phyloP scores from a whole-genome alignment of 2,329 filamentous ascomycete genomes.

The Colletotrichum horii region DNA sequence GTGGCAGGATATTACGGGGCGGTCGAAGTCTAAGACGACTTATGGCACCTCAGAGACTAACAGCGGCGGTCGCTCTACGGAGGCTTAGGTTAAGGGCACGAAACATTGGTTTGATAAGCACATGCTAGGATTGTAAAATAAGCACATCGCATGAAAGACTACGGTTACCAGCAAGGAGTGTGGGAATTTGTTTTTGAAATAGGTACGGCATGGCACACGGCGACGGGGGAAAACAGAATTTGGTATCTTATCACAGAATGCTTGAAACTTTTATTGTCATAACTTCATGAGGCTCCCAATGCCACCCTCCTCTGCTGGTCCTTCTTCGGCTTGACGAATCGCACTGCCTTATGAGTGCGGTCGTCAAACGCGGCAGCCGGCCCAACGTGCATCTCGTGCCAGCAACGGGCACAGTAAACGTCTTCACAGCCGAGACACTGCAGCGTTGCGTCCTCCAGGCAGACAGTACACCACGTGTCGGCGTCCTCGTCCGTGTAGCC shows the following conservation, averaged over 20 bases:
- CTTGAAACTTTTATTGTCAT: not conserved
- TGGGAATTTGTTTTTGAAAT: not conserved
- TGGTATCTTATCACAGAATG: conserved; percentile 7
- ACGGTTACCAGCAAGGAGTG: not conserved
- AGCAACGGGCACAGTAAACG: conserved; percentile 79
- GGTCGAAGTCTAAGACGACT: conserved; percentile 26
- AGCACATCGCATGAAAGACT: not conserved
- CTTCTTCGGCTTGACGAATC: conserved; percentile 51
- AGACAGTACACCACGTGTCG: conserved; percentile 82
- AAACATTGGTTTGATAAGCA: not conserved
- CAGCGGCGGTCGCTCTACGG: conserved; percentile 4
- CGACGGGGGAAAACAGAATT: not conserved
- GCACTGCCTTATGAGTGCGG: conserved; percentile 69
- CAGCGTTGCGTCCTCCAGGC: conserved; percentile 77
- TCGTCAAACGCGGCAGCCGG: conserved; percentile 74
- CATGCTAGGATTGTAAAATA: not conserved
- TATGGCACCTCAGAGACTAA: conserved; percentile 9
- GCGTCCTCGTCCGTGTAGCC: conserved; percentile 73
- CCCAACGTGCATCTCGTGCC: conserved; percentile 80
- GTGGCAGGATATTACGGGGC: conserved; percentile 85
- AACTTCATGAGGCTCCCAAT: conserved; percentile 36
- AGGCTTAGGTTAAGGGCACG: not conserved
- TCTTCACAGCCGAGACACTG: conserved; percentile 77
- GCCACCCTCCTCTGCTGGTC: conserved; percentile 36
- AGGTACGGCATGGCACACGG: conserved; percentile 1